A percentile compares a stretch with the other conserved stretches of the same genome.
Conservation (phyloP, 345 rosid species). For the Salix koriyanagi region DNA sequence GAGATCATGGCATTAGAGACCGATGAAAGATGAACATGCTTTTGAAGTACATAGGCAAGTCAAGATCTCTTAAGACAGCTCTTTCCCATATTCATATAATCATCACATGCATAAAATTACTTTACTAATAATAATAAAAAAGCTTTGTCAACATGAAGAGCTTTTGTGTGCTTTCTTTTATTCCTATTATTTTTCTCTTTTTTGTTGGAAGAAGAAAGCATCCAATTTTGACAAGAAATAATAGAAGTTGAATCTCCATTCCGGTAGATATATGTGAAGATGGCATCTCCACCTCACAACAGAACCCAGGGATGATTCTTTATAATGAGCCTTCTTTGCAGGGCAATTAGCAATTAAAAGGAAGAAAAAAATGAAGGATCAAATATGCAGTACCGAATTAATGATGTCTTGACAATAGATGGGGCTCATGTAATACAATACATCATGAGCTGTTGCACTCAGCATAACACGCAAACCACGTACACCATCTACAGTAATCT, state of each 20-base stretch:
- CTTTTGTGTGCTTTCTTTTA: not conserved
- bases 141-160: not conserved
- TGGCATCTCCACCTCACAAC: constrained; percentile 2
- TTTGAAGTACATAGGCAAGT: not conserved
- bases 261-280: not conserved
- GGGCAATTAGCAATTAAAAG: not conserved
- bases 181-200: not conserved
- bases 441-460: constrained; percentile 97
- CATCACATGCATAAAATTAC: not conserved
- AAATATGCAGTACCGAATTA: constrained; percentile 58
- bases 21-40: not conserved
- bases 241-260: not conserved
- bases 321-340: not conserved
- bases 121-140: not conserved
- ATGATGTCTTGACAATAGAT: constrained; percentile 92
- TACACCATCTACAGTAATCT: constrained; percentile 92
- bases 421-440: constrained; percentile 96
- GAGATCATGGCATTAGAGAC: not conserved
- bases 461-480: constrained; percentile 78
- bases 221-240: not conserved
- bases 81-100: not conserved
- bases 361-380: not conserved
- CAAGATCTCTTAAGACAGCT: not conserved
- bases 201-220: not conserved
- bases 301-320: constrained; percentile 1